phyloP scores from a whole-genome alignment of 78 protist species.

The Speleostelium caveatum region DNA sequence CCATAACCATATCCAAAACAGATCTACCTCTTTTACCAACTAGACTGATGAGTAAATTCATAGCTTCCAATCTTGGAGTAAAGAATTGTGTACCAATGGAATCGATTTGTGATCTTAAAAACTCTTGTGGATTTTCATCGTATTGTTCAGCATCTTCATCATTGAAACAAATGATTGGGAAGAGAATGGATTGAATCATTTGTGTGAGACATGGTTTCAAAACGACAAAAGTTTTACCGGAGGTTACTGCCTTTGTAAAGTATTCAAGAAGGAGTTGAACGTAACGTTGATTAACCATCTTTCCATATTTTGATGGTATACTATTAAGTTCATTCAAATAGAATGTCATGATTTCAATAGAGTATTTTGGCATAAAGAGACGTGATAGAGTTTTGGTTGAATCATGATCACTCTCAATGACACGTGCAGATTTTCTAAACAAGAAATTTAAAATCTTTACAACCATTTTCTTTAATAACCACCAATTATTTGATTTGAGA shows the following conservation, averaged over 20 bases:
- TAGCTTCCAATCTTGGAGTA: constrained; percentile 28
- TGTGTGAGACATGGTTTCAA: constrained; percentile 34
- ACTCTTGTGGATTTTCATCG: constrained; percentile 87
- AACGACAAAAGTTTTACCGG: constrained; percentile 25
- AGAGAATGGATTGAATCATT: constrained; percentile 36
- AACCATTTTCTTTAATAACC: constrained; percentile 47
- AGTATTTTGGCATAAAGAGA: constrained; percentile 33
- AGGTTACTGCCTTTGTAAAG: constrained; percentile 11
- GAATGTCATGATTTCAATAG: constrained; percentile 14
- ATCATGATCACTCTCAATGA: constrained; percentile 6
- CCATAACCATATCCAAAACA: constrained; percentile 40
- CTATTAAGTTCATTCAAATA: not conserved
- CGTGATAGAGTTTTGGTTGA: not conserved
- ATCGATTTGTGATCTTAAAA: constrained; percentile 75
- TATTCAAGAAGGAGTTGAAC: constrained; percentile 14
- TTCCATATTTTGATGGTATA: not conserved
- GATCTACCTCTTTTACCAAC: constrained; percentile 67
- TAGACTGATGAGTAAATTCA: constrained; percentile 44
- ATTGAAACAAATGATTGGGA: constrained; percentile 77
- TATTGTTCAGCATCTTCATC: constrained; percentile 83
- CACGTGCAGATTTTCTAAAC: constrained; percentile 1
- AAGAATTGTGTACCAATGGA: not conserved
- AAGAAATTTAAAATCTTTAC: not conserved
- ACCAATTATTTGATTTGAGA: constrained; percentile 19
- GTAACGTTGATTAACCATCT: constrained; percentile 15